Evolutionary conservation across 106 monocot genomes (phyloP), one percentile per base, ranked within the genome.

Genomic region (Allium cepa): DNA sequence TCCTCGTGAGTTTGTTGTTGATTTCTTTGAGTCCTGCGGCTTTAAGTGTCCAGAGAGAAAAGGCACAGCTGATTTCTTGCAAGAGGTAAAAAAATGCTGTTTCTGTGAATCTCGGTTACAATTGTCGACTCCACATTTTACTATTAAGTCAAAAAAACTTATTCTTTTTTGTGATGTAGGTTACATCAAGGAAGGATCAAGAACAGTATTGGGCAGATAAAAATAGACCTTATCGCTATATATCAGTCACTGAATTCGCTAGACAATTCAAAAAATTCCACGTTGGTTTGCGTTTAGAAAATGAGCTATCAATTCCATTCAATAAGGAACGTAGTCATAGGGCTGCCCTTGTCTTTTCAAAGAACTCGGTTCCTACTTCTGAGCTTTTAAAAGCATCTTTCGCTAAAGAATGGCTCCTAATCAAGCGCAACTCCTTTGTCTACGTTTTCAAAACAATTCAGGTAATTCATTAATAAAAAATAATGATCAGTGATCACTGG

Each of bases 171-270:
- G 46, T 46, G 28, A 50, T 27, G 17, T 58, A 88, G 88, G 89
- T 93, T 8, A 93, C 89, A 14, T 93, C 93, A 8, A 79, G 70
- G 78, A 93, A 93, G 68, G 93, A 93, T 71, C 93, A 89, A 75
- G 81, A 79, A 53, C 93, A 93, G 68, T 93, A 93, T 71, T 93
- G 93, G 93, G 80, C 72, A 7, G 79, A 86, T 53, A 82, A 66
- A 63, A 47, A 11, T 6, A 79, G 47, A 59, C 89, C 86, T 1
- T 93, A 93, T 62, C 60, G 77, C 22, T 89, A 89, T 72, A 51
- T 90, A n/a, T 64, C 93, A 10, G 86, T 84, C 26, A 16, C 81
- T 14, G 89, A 89, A 48, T 89, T 93, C 53, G 83, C 75, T 3
- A 28, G 61, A 56, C 17, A 69, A 0, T 93, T 84, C 69, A 78